These are phyloP conservation scores for Collybiopsis luxurians DNA, from an alignment of 768 basidiomycete genomes.

Conservation along the genomic window DNA sequence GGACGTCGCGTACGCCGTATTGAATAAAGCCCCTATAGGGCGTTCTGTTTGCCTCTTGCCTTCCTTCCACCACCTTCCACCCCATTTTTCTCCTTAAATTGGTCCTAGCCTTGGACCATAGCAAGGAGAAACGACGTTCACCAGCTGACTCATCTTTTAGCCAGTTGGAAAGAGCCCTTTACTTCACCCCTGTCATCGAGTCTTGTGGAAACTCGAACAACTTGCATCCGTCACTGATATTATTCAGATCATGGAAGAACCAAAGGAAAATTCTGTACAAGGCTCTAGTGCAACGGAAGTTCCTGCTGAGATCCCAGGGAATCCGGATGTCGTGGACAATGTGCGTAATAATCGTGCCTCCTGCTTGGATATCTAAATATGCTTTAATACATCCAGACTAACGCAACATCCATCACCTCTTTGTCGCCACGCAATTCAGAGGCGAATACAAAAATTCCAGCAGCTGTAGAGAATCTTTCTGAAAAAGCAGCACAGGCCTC, in stretches of 20 bases:
- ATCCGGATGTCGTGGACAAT: too few species aligned
- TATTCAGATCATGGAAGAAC: background rate
- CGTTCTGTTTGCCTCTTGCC: background rate
- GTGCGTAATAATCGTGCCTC: too few species aligned
- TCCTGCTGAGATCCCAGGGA: too few species aligned
- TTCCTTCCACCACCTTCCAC: background rate
- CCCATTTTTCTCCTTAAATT: background rate
- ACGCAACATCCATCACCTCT: background rate
- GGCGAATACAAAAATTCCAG: background rate
- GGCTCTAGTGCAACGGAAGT: too few species aligned
- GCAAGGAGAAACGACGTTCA: background rate
- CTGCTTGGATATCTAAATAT: too few species aligned
- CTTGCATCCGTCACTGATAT: background rate
- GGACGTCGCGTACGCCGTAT: slow-evolving; percentile 1
- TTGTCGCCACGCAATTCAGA: background rate
- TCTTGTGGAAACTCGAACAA: background rate
- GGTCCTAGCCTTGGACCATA: too few species aligned
- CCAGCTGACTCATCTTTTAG: background rate
- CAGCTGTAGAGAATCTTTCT: background rate
- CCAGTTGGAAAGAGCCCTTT: background rate
- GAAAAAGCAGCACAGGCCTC: background rate
- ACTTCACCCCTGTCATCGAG: slow-evolving; percentile 5
- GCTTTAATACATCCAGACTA: too few species aligned
- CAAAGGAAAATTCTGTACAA: background rate
- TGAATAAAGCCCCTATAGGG: slow-evolving; percentile 7